These are phyloP conservation scores for Nakazawaea peltata DNA, from an alignment of 805 yeast genomes.

Conservation along the genomic window DNA sequence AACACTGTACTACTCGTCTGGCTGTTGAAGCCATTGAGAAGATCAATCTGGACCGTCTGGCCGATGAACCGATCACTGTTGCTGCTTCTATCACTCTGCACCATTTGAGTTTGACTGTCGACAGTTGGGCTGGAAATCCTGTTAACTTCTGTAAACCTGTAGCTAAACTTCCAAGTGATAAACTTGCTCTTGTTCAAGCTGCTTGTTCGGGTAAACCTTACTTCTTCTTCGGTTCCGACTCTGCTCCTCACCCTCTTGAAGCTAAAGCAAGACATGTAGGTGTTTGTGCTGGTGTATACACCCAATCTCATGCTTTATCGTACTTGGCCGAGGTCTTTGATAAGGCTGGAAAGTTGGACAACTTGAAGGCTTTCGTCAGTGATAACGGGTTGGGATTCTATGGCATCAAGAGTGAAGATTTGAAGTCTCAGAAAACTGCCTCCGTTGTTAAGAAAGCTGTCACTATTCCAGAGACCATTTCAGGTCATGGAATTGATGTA, in stretches of 20 bases:
- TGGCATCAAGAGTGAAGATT: conserved; percentile 36
- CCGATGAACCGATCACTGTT: conserved; percentile 40
- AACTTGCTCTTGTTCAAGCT: conserved; percentile 72
- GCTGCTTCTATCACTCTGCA: conserved; percentile 96
- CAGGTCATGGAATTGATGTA: conserved; percentile 39
- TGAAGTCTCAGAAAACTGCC: conserved; percentile 37
- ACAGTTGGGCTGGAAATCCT: conserved; percentile 96
- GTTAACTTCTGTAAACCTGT: conserved; percentile 96
- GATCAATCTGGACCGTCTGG: conserved; percentile 43
- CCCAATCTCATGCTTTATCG: conserved; percentile 75
- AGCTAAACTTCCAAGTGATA: conserved; percentile 85
- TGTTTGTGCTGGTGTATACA: conserved; percentile 97
- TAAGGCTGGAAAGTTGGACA: conserved; percentile 49
- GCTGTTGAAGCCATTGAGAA: conserved; percentile 73
- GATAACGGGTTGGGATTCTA: conserved; percentile 71
- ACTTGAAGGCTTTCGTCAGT: conserved; percentile 66
- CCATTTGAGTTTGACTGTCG: conserved; percentile 81
- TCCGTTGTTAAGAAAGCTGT: conserved; percentile 46
- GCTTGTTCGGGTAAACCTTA: conserved; percentile 88
- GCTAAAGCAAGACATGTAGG: conserved; percentile 71
- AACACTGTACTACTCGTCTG: conserved; percentile 89
- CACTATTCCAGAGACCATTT: conserved; percentile 52
- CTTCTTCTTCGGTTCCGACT: conserved; percentile 95
- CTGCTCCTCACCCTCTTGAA: conserved; percentile 91
- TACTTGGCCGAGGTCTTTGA: conserved; percentile 88